Base-by-base conservation (phyloP, 1,284 basidiomycete species). In the Malassezia yamatoensis region DNA sequence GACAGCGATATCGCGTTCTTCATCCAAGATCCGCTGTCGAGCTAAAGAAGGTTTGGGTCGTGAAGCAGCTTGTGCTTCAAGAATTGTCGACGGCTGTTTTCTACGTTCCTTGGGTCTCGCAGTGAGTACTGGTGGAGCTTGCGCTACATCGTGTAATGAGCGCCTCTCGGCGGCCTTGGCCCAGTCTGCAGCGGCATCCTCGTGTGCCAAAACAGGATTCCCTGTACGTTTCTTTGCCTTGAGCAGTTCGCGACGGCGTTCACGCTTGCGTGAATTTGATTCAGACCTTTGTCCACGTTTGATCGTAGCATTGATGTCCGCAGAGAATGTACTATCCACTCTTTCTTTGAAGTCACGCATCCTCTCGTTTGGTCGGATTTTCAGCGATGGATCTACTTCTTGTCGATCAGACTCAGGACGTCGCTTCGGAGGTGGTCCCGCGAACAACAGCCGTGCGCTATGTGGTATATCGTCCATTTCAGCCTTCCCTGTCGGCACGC, bases 301-400 rank as follows among this genome's bases (percentile, higher is more conserved):
- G 59, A 68, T 64, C 0, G 67, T 58, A 16, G 59, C 50, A 18
- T 58, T 60, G 15, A 71, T 54, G 12, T 65, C 61, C 13, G 56
- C 37, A 1, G 68, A 61, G 59, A 71, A 63, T 15, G 65, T 56
- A 33, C 61, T 60, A 38, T 70, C 69, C 15, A 72, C 68, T 37
- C 69, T 62, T 51, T 64, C 58, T 40, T 68, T 72, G 44, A 70
- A 72, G 43, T 70, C 67, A 21, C 59, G 54, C 43, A 72, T 52
- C 58, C 64, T 65, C 49, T 72, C 69, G 42, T 67, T 67, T 0
- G 66, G 63, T 38, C 66, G 64, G 40, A 72, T 65, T 41, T 57
- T 64, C 51, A 72, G 58, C 11, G 54, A 33, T 11, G 50, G 32
- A 1, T 49, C 35, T 15, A 52, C 42, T 11, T 54, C 37, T 5